Percentiles rank a stretch among this genome's conserved stretches.
Conservation (phyloP, 768 basidiomycete species). For the Rhizopogon roseolus region DNA sequence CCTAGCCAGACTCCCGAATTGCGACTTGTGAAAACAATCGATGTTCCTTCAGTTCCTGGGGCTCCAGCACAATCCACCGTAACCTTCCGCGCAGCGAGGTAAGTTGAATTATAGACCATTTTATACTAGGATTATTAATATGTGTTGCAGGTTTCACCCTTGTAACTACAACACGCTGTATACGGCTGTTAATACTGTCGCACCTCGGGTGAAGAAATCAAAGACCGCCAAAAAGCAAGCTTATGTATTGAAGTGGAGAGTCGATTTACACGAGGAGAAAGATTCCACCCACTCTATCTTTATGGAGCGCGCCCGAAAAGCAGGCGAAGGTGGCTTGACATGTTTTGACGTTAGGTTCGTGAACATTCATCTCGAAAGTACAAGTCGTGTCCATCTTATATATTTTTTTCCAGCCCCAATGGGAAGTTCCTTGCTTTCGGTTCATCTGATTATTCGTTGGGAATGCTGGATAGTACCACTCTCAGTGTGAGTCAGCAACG, state of each 20-base stretch:
- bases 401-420: slow-evolving; percentile 50
- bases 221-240: slow-evolving; percentile 56
- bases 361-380: slow-evolving; percentile 2
- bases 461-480: slow-evolving; percentile 75
- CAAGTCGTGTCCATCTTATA: slow-evolving; percentile 3
- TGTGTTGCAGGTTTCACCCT: slow-evolving; percentile 51
- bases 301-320: slow-evolving; percentile 57
- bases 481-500: slow-evolving; percentile 53
- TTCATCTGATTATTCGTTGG: slow-evolving; percentile 80
- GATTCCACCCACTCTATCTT: slow-evolving; percentile 59
- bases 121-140: slow-evolving; percentile 5
- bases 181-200: slow-evolving; percentile 65
- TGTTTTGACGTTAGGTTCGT: slow-evolving; percentile 83
- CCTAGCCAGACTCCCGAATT: slow-evolving; percentile 20
- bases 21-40: slow-evolving; percentile 44
- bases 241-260: slow-evolving; percentile 71
- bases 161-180: slow-evolving; percentile 49
- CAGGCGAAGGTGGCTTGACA: slow-evolving; percentile 78
- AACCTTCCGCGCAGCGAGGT: slow-evolving; percentile 66
- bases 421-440: slow-evolving; percentile 84
- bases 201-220: slow-evolving; percentile 50
- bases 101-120: slow-evolving; percentile 5
- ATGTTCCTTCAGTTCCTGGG: slow-evolving; percentile 47
- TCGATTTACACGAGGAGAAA: slow-evolving; percentile 50
- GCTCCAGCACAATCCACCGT: slow-evolving; percentile 34